Evolutionary conservation across 2,329 filamentous ascomycete species (phyloP), one percentile per base, ranked within the genome.

Genomic region (Penicillium sp.): DNA sequence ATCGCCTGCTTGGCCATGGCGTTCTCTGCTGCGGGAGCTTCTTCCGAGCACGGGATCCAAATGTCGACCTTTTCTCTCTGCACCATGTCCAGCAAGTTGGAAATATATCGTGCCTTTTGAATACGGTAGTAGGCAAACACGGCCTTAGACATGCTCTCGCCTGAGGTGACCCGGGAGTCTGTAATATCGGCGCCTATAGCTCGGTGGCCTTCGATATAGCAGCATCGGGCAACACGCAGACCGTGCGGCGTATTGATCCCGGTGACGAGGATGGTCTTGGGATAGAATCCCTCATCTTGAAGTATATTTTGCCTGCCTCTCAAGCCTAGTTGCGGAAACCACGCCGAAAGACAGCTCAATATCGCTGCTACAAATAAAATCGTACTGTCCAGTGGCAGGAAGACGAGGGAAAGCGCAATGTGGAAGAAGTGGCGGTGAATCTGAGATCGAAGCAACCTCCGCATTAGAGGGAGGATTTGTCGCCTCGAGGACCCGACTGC

Each of bases 31-130:
- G 87, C 88, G 0, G 85, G 86, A 1, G 84, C 82, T 8, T 90
- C 86, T n/a, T 87, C 88, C 0, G 90, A 91, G 68, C 90, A 91
- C 21, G 86, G 88, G 3, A 93, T 85, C 90, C 90, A 93, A 3
- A 93, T 75, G 60, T 91, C 85, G 5, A 91, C 83, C 0, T 82
- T 79, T 65, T 93, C 89, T 0, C 77, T 73, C 6, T 81, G 71
- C 46, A 92, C 81, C 29, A 92, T 82, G 8, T 85, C 76, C 1
- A 90, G 72, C 3, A 93, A 73, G 0, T 79, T 78, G 15, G 82
- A 75, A 15, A 85, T 80, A 68, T 93, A 92, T 1, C 75, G 75
- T 19, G 81, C 78, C 65, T 71, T 78, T 35, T 72, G 78, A 35
- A 83, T 74, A 9, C 67, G 79, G 73, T 89, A 85, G 73, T 90